Percentiles rank a stretch among this genome's conserved stretches.
Conservation (phyloP, 495 filamentous ascomycete species). For the Talaromyces adpressus region DNA sequence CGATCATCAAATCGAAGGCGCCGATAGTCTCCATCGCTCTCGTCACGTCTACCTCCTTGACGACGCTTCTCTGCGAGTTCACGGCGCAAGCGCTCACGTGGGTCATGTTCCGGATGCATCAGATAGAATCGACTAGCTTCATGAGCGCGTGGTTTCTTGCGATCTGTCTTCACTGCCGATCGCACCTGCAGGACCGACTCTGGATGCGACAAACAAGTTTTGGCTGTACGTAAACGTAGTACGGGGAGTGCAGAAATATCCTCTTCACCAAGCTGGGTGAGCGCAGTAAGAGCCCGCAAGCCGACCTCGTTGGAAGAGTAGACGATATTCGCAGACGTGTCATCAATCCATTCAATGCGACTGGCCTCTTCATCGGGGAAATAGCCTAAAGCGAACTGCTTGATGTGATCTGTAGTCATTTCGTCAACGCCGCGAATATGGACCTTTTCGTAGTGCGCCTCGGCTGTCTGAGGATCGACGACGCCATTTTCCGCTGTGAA, state of each 20-base stretch:
- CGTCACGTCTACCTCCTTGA: constrained; percentile 49
- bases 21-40: constrained; percentile 53
- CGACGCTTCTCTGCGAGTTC: constrained; percentile 39
- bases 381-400: constrained; percentile 59
- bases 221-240: constrained; percentile 53
- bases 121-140: constrained; percentile 86
- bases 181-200: constrained; percentile 65
- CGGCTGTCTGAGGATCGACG: constrained; percentile 23
- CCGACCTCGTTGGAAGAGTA: constrained; percentile 69
- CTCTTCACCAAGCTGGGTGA: constrained; percentile 40
- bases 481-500: constrained; percentile 12
- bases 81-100: constrained; percentile 57
- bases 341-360: constrained; percentile 90
- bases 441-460: constrained; percentile 53
- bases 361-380: constrained; percentile 45
- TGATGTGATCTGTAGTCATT: constrained; percentile 70
- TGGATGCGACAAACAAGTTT: constrained; percentile 55
- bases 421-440: constrained; percentile 78
- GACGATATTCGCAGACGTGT: constrained; percentile 79
- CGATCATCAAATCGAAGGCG: constrained; percentile 50
- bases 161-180: constrained; percentile 65
- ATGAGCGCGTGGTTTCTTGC: constrained; percentile 68
- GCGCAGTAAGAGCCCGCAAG: constrained; percentile 57
- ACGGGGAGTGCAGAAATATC: constrained; percentile 33
- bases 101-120: constrained; percentile 82